Evolutionary conservation across 164 flowering plant species (phyloP).

Genomic region (Hamamelis virginiana): DNA sequence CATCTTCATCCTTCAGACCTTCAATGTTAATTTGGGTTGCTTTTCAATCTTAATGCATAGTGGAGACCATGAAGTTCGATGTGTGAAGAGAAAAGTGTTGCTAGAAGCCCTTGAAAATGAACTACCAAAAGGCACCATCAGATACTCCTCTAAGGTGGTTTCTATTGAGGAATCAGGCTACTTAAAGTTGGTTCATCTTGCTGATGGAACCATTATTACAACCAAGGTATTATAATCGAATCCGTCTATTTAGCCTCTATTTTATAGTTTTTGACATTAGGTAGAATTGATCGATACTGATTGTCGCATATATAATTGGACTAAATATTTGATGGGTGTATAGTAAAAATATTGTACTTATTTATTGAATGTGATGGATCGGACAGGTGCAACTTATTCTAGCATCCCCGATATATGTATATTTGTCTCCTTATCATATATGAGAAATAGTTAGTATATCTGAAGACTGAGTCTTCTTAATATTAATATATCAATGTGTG

Average conservation of each 20-base stretch:
- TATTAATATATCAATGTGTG: not conserved
- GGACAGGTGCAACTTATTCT: too few species aligned
- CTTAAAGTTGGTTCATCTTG: conserved; percentile 56
- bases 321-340: too few species aligned
- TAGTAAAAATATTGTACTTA: too few species aligned
- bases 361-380: too few species aligned
- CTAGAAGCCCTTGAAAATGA: conserved; percentile 56
- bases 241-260: too few species aligned
- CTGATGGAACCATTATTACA: conserved; percentile 55
- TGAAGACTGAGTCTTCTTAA: not conserved
- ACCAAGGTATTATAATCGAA: conserved; percentile 49
- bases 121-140: conserved; percentile 68
- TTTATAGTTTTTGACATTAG: too few species aligned
- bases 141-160: conserved; percentile 63
- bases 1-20: too few species aligned
- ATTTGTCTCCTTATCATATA: not conserved
- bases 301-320: not conserved
- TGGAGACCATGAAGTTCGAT: conserved; percentile 46
- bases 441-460: not conserved
- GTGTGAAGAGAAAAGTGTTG: conserved; percentile 49
- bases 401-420: too few species aligned
- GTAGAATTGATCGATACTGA: too few species aligned
- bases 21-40: too few species aligned
- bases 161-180: conserved; percentile 47
- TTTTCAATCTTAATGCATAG: conserved; percentile 24